Evolutionary conservation across 306 rosid genomes (phyloP).

Genomic region (Hippophae gyantsensis): DNA sequence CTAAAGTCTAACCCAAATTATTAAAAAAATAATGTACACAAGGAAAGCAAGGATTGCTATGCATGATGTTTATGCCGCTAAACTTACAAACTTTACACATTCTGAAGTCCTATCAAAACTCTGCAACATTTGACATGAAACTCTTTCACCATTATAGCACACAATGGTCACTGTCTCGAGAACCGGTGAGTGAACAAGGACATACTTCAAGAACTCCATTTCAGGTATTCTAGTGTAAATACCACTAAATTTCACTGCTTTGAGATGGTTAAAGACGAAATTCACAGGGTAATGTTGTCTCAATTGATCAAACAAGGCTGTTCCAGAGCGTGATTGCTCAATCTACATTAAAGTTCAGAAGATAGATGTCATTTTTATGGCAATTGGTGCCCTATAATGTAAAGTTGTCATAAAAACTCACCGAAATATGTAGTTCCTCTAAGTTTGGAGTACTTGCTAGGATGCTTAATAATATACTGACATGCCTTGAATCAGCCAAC

Average conservation of each 20-base stretch:
- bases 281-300: not conserved
- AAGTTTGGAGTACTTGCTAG: conserved; percentile 23
- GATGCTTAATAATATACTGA: conserved; percentile 10
- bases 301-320: not conserved
- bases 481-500: conserved; percentile 3
- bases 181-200: conserved; percentile 12
- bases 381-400: not conserved
- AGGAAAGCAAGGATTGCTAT: not conserved
- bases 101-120: conserved; percentile 1
- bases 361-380: not conserved
- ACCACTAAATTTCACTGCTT: conserved; percentile 13
- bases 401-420: conserved; percentile 11
- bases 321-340: not conserved
- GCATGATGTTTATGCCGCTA: not conserved
- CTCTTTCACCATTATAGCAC: not conserved
- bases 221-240: not conserved
- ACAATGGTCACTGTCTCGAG: conserved; percentile 10
- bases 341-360: conserved; percentile 7
- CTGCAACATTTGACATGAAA: not conserved
- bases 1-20: not conserved
- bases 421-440: conserved; percentile 20
- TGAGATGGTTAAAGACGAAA: conserved; percentile 9
- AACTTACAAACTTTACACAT: conserved; percentile 7
- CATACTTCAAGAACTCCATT: conserved; percentile 1
- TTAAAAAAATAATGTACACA: too few relatives aligned